These are phyloP conservation scores for Dioszegia aurantiaca DNA, from an alignment of 768 basidiomycete genomes.

Conservation along the genomic window DNA sequence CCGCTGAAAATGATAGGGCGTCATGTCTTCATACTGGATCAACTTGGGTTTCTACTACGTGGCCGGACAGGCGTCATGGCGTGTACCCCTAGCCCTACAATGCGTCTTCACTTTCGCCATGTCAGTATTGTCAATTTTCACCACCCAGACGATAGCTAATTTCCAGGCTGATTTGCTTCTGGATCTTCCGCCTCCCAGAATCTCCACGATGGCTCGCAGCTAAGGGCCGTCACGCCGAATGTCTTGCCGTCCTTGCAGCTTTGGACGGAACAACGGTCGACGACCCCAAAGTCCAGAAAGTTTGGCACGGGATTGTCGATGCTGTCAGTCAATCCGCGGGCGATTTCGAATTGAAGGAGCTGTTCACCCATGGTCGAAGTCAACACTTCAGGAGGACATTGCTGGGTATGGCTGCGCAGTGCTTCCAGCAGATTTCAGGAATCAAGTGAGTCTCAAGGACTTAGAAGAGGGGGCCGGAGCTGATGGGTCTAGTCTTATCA, in stretches of 20 bases:
- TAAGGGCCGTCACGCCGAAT: constrained; percentile 60
- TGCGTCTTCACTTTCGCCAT: constrained; percentile 61
- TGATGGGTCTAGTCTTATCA: constrained; percentile 55
- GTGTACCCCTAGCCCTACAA: constrained; percentile 64
- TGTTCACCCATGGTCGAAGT: constrained; percentile 60
- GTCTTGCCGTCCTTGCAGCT: constrained; percentile 63
- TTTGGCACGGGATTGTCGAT: constrained; percentile 55
- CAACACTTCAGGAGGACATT: constrained; percentile 65
- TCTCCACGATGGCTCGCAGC: constrained; percentile 59
- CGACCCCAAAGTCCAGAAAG: constrained; percentile 57
- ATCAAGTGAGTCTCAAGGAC: constrained; percentile 24
- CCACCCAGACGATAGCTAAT: constrained; percentile 38
- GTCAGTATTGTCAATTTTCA: constrained; percentile 32
- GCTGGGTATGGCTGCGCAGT: constrained; percentile 62
- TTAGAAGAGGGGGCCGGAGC: background rate
- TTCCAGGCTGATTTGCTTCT: constrained; percentile 6
- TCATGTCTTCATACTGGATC: constrained; percentile 67
- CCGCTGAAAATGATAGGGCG: constrained; percentile 40
- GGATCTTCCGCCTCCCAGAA: constrained; percentile 53
- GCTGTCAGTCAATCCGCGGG: constrained; percentile 56
- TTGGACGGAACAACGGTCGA: constrained; percentile 58
- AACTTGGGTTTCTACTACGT: constrained; percentile 65
- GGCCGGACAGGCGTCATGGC: constrained; percentile 60
- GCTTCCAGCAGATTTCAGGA: constrained; percentile 64
- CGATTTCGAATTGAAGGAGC: constrained; percentile 56